phyloP scores from a whole-genome alignment of 345 rosid genomes.

The Orychophragmus violaceus region DNA sequence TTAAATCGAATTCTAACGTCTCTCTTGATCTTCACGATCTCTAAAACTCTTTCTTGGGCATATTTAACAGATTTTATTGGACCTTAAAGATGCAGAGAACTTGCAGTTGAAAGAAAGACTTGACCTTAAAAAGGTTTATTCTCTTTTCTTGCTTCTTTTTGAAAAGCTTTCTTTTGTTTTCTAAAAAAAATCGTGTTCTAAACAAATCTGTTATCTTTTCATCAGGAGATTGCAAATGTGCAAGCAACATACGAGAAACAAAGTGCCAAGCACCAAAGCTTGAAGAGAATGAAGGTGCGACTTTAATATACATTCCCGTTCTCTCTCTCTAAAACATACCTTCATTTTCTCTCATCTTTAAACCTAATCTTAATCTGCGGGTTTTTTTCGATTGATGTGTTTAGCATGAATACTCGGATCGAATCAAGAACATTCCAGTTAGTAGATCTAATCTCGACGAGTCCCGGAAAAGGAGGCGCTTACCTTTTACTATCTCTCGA shows the following conservation, averaged over 20 bases:
- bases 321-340: background rate
- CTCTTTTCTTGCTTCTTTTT: background rate
- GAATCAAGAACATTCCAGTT: background rate
- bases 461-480: background rate
- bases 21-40: background rate
- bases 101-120: slow-evolving; percentile 51
- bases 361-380: background rate
- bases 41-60: background rate
- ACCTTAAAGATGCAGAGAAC: slow-evolving; percentile 62
- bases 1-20: background rate
- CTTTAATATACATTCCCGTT: background rate
- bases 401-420: slow-evolving; percentile 46
- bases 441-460: background rate
- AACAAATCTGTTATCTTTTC: background rate
- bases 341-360: background rate
- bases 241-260: slow-evolving; percentile 45
- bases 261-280: slow-evolving; percentile 43
- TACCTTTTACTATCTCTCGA: background rate
- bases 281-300: slow-evolving; percentile 79
- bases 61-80: slow-evolving; percentile 56
- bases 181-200: background rate
- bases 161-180: background rate
- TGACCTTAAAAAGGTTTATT: slow-evolving; percentile 47
- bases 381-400: background rate
- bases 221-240: slow-evolving; percentile 58